Conservation (phyloP, 2,329 filamentous ascomycete species). For the Aspergillus aculeatus region DNA sequence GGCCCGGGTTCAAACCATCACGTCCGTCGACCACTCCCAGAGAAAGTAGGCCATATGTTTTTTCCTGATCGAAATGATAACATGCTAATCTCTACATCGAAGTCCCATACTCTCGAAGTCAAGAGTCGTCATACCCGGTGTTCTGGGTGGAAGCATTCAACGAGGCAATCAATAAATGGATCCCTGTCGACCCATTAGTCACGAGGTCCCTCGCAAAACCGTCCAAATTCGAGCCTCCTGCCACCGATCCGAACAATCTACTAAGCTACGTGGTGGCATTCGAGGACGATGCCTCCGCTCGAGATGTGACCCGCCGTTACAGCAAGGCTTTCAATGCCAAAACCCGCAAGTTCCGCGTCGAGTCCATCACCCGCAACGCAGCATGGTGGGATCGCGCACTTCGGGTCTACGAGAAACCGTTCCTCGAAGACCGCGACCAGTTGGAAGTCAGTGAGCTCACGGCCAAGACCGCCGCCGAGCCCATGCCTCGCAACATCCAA, state of each 20-base stretch:
- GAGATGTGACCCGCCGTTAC: conserved; percentile 86
- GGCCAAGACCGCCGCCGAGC: conserved; percentile 69
- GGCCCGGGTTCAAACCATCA: conserved; percentile 33
- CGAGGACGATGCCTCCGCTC: conserved; percentile 72
- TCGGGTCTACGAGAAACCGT: conserved; percentile 41
- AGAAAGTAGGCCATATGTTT: conserved; percentile 20
- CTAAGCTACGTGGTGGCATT: conserved; percentile 85
- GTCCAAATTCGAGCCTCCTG: conserved; percentile 75
- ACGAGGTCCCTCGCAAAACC: conserved; percentile 76
- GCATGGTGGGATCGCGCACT: conserved; percentile 56
- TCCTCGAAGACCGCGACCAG: conserved; percentile 68
- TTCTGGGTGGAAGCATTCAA: conserved; percentile 97
- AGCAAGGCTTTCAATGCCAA: conserved; percentile 87
- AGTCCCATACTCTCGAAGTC: conserved; percentile 48
- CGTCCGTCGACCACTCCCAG: conserved; percentile 18
- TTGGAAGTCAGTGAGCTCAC: conserved; percentile 77
- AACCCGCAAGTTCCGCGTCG: conserved; percentile 77
- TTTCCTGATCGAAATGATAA: background rate
- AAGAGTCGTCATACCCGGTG: conserved; percentile 74
- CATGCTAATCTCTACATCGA: conserved; percentile 18
- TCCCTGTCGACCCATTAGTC: conserved; percentile 80
- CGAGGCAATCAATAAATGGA: conserved; percentile 83
- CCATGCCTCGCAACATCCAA: conserved; percentile 79
- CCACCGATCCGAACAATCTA: conserved; percentile 70
- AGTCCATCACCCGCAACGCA: conserved; percentile 58